phyloP scores from a whole-genome alignment of 805 yeast species.

The Tetrapisispora fleetii region DNA sequence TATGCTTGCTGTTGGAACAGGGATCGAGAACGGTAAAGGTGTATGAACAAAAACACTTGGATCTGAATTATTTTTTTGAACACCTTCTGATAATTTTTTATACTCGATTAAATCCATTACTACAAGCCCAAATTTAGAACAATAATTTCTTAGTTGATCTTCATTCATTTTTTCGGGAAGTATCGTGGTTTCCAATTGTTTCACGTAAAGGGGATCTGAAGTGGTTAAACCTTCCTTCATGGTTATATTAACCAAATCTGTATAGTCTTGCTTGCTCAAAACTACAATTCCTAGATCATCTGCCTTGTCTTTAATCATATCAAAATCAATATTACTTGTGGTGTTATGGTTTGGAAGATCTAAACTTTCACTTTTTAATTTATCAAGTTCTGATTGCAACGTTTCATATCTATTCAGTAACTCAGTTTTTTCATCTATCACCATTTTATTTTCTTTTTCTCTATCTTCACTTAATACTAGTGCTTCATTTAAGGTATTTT shows the following conservation, averaged over 20 bases:
- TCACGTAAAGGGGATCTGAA: background rate
- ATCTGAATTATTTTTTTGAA: background rate
- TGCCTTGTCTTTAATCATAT: background rate
- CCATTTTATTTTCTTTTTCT: background rate
- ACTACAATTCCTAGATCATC: background rate
- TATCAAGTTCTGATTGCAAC: background rate
- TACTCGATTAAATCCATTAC: slow-evolving; percentile 16
- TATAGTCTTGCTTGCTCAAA: slow-evolving; percentile 1
- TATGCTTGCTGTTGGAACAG: background rate
- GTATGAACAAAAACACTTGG: no score
- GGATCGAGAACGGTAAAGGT: background rate
- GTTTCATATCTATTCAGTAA: background rate
- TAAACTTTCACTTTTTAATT: background rate
- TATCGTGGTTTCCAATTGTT: background rate
- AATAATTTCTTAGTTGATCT: slow-evolving; percentile 6
- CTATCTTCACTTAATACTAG: background rate
- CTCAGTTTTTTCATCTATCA: background rate
- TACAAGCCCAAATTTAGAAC: slow-evolving; percentile 16
- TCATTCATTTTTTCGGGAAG: background rate
- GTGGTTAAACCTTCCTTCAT: background rate
- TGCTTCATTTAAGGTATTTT: background rate
- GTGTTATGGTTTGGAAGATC: background rate
- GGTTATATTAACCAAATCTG: background rate
- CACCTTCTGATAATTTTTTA: background rate
- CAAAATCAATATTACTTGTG: background rate